phyloP scores from a whole-genome alignment of 2,329 filamentous ascomycete species.

The Fusarium brevicatenulatum region DNA sequence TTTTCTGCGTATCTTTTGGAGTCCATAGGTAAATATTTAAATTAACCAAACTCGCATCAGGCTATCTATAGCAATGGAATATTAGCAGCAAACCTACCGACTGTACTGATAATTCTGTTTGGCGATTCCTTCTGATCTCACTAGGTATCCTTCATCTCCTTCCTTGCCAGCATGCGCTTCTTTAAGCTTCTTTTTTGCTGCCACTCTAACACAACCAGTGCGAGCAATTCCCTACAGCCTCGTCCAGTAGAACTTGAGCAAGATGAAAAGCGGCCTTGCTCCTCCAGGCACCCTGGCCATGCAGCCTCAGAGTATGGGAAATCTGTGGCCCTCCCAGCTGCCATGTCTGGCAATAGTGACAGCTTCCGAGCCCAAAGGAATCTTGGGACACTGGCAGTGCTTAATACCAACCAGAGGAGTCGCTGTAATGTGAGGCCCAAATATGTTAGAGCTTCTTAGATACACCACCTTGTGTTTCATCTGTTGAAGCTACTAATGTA shows the following conservation, averaged over 20 bases:
- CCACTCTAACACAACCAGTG: not conserved
- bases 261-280: not conserved
- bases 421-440: no score
- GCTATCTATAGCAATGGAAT: not conserved
- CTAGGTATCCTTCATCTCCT: not conserved
- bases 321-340: not conserved
- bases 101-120: not conserved
- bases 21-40: not conserved
- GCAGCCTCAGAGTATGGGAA: not conserved
- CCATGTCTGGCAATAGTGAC: not conserved
- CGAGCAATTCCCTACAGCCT: not conserved
- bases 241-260: not conserved
- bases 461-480: not conserved
- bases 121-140: not conserved
- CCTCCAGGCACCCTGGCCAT: not conserved
- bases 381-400: not conserved
- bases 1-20: not conserved
- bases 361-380: not conserved
- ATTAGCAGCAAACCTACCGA: no score
- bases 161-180: not conserved
- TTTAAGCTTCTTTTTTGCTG: not conserved
- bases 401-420: not conserved
- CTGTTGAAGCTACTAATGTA: not conserved
- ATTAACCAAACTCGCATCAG: not conserved
- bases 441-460: not conserved